phyloP scores from a whole-genome alignment of 1,139 yeast species.

The Wickerhamomyces sp. region DNA sequence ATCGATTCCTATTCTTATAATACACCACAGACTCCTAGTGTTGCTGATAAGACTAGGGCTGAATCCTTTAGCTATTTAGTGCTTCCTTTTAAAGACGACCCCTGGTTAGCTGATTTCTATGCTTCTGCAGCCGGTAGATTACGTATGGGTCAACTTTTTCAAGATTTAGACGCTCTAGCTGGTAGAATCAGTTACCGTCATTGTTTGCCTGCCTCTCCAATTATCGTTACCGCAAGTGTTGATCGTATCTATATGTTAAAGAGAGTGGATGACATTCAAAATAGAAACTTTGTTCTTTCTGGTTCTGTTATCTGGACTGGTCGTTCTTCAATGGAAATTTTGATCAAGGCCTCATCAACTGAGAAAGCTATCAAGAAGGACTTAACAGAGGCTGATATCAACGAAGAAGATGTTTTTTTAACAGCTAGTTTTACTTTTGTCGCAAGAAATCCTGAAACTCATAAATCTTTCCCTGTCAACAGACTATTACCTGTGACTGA shows the following conservation, averaged over 20 bases:
- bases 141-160: slow-evolving; percentile 88
- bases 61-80: slow-evolving; percentile 74
- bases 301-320: slow-evolving; percentile 96
- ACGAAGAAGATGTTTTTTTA: slow-evolving; percentile 54
- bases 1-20: slow-evolving; percentile 68
- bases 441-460: slow-evolving; percentile 88
- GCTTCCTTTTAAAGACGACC: slow-evolving; percentile 81
- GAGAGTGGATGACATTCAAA: slow-evolving; percentile 72
- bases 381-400: slow-evolving; percentile 37
- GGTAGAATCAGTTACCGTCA: slow-evolving; percentile 85
- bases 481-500: slow-evolving; percentile 70
- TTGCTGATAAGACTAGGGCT: slow-evolving; percentile 65
- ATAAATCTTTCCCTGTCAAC: slow-evolving; percentile 81
- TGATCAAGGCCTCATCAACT: slow-evolving; percentile 81
- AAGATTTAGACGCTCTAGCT: slow-evolving; percentile 85
- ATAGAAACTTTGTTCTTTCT: slow-evolving; percentile 74
- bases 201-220: slow-evolving; percentile 88
- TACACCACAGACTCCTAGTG: slow-evolving; percentile 67
- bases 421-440: slow-evolving; percentile 93
- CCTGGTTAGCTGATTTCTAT: slow-evolving; percentile 79
- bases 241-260: slow-evolving; percentile 87
- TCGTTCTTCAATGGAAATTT: slow-evolving; percentile 89
- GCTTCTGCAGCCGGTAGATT: slow-evolving; percentile 85
- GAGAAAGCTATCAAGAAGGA: slow-evolving; percentile 42
- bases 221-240: slow-evolving; percentile 90